A percentile compares a stretch with the other conserved stretches of the same genome.
Evolutionary conservation across 2,329 filamentous ascomycete species (phyloP).

Genomic region (Fusarium musae): DNA sequence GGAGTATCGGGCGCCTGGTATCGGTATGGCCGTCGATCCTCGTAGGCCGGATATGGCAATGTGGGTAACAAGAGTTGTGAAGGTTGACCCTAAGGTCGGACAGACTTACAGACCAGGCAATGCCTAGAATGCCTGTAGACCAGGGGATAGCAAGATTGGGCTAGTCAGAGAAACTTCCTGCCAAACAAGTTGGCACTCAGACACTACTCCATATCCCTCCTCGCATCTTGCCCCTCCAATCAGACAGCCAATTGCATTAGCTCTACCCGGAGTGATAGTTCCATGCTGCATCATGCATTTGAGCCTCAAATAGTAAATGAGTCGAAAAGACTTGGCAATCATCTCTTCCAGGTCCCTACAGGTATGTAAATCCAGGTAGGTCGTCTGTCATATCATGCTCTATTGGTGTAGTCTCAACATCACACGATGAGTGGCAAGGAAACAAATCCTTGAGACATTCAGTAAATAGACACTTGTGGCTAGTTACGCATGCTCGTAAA

Average conservation of each 20-base stretch:
- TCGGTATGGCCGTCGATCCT: conserved; percentile 9
- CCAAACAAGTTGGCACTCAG: neutral
- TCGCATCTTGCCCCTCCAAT: neutral
- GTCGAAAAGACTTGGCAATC: neutral
- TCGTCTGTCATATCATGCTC: neutral
- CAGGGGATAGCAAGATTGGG: neutral
- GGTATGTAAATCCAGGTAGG: neutral
- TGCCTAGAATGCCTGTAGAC: neutral
- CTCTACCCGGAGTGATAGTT: neutral
- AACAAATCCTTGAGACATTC: neutral
- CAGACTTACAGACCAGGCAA: neutral
- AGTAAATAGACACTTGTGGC: neutral
- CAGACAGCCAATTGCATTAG: neutral
- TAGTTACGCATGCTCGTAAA: neutral
- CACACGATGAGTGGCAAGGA: neutral
- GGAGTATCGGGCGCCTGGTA: neutral
- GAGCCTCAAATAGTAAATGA: neutral
- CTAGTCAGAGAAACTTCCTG: neutral
- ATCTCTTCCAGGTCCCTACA: neutral
- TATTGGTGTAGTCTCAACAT: neutral
- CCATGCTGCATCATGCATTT: neutral
- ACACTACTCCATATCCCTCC: neutral
- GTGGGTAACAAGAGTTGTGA: neutral
- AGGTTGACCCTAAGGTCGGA: neutral
- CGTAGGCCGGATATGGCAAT: conserved; percentile 23